Conservation (phyloP, 805 yeast species). For the Debaryomyces tyrocola region DNA sequence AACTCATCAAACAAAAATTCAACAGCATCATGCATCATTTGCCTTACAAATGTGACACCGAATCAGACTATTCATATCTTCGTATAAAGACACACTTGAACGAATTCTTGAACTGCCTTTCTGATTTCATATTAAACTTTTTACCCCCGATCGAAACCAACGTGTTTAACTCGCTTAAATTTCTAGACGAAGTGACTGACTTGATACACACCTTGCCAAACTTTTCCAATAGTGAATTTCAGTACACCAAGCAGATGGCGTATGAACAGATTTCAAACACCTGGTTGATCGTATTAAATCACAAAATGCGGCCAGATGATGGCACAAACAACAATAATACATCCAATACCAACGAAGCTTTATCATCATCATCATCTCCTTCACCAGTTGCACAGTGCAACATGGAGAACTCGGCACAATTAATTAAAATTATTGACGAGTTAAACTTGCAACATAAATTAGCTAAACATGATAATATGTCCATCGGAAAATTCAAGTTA, state of each 20-base stretch:
- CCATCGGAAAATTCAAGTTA: slow-evolving; percentile 41
- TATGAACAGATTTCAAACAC: slow-evolving; percentile 62
- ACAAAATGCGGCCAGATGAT: slow-evolving; percentile 19
- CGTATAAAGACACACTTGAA: slow-evolving; percentile 67
- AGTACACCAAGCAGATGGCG: slow-evolving; percentile 51
- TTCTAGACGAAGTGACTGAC: slow-evolving; percentile 60
- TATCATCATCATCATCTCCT: slow-evolving; percentile 3
- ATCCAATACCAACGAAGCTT: slow-evolving; percentile 3
- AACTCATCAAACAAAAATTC: slow-evolving; percentile 47
- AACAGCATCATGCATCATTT: slow-evolving; percentile 47
- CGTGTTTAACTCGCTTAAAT: slow-evolving; percentile 53
- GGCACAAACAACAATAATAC: background rate
- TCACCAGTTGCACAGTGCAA: background rate
- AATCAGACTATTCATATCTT: slow-evolving; percentile 73
- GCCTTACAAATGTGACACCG: slow-evolving; percentile 75
- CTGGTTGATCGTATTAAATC: slow-evolving; percentile 50
- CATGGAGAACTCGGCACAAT: slow-evolving; percentile 17
- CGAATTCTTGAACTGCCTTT: slow-evolving; percentile 68
- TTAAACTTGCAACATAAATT: slow-evolving; percentile 43
- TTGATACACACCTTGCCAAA: slow-evolving; percentile 65
- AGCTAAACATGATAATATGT: slow-evolving; percentile 42
- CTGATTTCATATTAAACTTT: slow-evolving; percentile 72
- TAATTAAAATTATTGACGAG: slow-evolving; percentile 32
- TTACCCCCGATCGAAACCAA: slow-evolving; percentile 69
- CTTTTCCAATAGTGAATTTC: slow-evolving; percentile 58